These are phyloP conservation scores for Helianthus tuberosus DNA, from an alignment of 129 eudicot species.

Conservation along the genomic window DNA sequence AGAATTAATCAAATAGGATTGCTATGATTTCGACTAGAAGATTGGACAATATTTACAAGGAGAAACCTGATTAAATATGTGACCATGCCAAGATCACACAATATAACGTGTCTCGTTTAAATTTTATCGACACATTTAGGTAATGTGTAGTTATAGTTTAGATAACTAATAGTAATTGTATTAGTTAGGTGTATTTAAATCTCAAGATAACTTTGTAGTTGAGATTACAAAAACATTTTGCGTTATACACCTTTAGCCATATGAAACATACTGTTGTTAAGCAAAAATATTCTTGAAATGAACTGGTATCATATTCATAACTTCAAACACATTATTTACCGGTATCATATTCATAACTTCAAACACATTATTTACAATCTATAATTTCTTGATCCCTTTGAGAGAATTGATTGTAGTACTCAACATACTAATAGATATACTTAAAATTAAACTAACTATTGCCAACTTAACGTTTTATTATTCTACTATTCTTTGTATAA, in stretches of 20 bases:
- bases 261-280: neutral
- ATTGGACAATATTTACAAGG: constrained; percentile 15
- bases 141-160: constrained; percentile 20
- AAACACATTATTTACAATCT: neutral
- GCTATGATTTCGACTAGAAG: constrained; percentile 23
- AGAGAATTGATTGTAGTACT: too few species aligned
- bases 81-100: constrained; percentile 24
- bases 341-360: neutral
- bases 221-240: neutral
- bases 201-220: neutral
- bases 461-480: too few species aligned
- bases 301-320: neutral
- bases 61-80: constrained; percentile 18
- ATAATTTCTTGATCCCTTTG: too few species aligned
- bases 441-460: too few species aligned
- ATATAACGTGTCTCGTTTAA: neutral
- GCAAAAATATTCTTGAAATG: neutral
- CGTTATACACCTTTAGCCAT: neutral
- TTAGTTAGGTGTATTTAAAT: constrained; percentile 9
- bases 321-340: neutral
- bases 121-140: constrained; percentile 25
- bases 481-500: too few species aligned
- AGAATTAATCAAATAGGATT: neutral
- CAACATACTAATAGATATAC: too few species aligned
- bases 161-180: neutral